Evolutionary conservation across 441 rosid genomes (phyloP).

Genomic region (Macaranga tanarius): DNA sequence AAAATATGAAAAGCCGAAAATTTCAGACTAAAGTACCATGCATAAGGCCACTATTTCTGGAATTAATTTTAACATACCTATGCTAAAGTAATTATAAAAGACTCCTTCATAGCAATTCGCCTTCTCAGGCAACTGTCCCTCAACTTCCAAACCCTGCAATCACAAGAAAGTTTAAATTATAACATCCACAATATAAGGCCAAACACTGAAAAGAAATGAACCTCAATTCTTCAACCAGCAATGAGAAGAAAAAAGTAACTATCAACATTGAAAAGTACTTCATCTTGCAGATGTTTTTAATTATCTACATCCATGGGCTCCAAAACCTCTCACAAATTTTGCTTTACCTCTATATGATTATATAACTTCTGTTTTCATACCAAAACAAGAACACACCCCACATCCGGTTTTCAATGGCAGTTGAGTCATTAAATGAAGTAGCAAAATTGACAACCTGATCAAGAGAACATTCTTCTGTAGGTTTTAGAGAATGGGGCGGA

Average conservation of each 20-base stretch:
- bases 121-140: conserved; percentile 60
- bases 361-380: not conserved
- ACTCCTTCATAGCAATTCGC: conserved; percentile 70
- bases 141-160: conserved; percentile 57
- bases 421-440: not conserved
- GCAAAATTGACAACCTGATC: conserved; percentile 51
- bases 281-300: not conserved
- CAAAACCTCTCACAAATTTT: conserved; percentile 11
- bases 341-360: not conserved
- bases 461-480: conserved; percentile 53
- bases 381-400: conserved; percentile 1
- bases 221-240: not conserved
- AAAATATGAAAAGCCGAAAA: not conserved
- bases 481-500: conserved; percentile 75
- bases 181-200: conserved; percentile 13
- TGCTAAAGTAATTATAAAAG: conserved; percentile 88
- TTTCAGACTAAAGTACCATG: not conserved
- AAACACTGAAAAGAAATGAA: not conserved
- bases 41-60: not conserved
- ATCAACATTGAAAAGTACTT: not conserved
- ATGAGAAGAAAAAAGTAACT: not conserved
- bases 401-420: conserved; percentile 9
- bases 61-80: conserved; percentile 45
- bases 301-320: not conserved
- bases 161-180: conserved; percentile 25